Evolutionary conservation across 106 monocot species (phyloP).

Genomic region (Dendrobium nobile): DNA sequence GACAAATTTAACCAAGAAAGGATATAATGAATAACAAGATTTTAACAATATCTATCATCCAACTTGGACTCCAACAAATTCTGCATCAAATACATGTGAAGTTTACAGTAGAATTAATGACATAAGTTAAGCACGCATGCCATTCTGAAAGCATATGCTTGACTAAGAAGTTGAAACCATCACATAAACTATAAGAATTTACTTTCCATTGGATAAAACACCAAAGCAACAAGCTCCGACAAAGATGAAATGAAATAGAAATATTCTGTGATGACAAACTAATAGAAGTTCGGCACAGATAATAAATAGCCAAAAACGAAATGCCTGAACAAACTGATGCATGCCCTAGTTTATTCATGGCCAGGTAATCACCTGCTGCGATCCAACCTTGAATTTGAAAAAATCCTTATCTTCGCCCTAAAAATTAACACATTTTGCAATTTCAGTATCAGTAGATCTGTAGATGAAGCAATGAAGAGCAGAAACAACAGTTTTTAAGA

Average conservation of each 20-base stretch:
- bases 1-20: no score
- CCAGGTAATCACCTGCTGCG: slow-evolving; percentile 43
- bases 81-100: no score
- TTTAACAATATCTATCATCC: no score
- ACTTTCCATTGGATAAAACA: background rate
- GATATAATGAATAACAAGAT: no score
- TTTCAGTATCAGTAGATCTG: background rate
- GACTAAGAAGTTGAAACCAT: background rate
- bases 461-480: background rate
- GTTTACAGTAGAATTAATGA: no score
- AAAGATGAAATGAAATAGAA: background rate
- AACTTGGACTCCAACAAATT: no score
- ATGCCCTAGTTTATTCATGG: background rate
- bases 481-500: background rate
- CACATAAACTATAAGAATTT: background rate
- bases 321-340: background rate
- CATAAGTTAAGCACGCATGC: no score
- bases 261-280: background rate
- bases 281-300: background rate
- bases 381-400: slow-evolving; percentile 89
- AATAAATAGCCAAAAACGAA: background rate
- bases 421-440: slow-evolving; percentile 6
- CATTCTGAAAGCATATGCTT: no score
- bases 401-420: slow-evolving; percentile 93
- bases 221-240: background rate